Conservation (phyloP, 1,139 yeast species). For the Pichia sp. region DNA sequence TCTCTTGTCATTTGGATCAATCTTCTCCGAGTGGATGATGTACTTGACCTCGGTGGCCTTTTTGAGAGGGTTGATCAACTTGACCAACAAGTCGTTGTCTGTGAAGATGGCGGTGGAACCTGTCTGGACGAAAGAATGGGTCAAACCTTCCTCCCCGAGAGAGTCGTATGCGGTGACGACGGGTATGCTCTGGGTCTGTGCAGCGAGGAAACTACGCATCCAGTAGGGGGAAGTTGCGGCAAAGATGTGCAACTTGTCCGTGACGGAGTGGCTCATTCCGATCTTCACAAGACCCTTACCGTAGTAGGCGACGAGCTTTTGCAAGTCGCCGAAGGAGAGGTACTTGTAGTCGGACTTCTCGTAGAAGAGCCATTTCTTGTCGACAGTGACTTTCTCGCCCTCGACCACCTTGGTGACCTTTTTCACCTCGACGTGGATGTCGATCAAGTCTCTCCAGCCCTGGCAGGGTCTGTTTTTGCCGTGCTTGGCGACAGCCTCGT, state of each 20-base stretch:
- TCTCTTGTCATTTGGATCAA: slow-evolving; percentile 63
- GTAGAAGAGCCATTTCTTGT: slow-evolving; percentile 83
- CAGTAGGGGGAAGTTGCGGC: slow-evolving; percentile 84
- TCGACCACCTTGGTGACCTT: slow-evolving; percentile 70
- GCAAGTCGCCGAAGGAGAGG: slow-evolving; percentile 59
- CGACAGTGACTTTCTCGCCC: slow-evolving; percentile 67
- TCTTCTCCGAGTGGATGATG: slow-evolving; percentile 66
- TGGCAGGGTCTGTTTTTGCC: slow-evolving; percentile 51
- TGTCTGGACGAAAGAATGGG: slow-evolving; percentile 81
- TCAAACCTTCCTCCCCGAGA: slow-evolving; percentile 86
- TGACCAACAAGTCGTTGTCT: slow-evolving; percentile 66
- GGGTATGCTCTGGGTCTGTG: slow-evolving; percentile 73
- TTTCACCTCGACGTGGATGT: slow-evolving; percentile 73
- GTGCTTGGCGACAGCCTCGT: slow-evolving; percentile 59
- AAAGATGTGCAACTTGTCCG: slow-evolving; percentile 71
- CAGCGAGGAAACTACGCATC: slow-evolving; percentile 84
- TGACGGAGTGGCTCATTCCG: slow-evolving; percentile 66
- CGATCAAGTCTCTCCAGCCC: slow-evolving; percentile 77
- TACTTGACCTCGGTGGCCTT: slow-evolving; percentile 59
- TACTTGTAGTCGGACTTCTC: slow-evolving; percentile 73
- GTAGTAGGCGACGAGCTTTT: slow-evolving; percentile 45
- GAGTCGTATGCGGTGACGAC: slow-evolving; percentile 97
- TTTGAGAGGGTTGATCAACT: slow-evolving; percentile 68
- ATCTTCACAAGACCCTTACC: slow-evolving; percentile 74
- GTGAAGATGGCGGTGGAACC: slow-evolving; percentile 75